phyloP scores from a whole-genome alignment of 2,329 filamentous ascomycete genomes.

The Xylaria sp. region DNA sequence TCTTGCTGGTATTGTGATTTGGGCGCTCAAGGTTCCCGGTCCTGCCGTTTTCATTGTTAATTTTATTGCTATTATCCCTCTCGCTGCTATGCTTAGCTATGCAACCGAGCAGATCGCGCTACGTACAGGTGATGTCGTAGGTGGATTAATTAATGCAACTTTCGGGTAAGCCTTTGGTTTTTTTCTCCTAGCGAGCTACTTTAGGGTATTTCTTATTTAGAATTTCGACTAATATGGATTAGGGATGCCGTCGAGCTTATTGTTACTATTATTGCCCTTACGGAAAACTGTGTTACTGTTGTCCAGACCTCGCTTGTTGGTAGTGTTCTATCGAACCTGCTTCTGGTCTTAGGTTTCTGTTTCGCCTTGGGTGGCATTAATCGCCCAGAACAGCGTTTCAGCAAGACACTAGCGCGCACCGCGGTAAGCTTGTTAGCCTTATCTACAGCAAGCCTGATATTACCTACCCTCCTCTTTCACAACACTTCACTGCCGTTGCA shows the following conservation, averaged over 20 bases:
- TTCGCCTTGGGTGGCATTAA: background rate
- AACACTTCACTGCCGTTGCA: background rate
- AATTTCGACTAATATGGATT: background rate
- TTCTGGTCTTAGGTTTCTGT: background rate
- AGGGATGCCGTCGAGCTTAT: no score
- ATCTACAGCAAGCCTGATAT: background rate
- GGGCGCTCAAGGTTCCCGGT: background rate
- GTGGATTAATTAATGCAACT: background rate
- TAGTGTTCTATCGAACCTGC: background rate
- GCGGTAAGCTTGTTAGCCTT: background rate
- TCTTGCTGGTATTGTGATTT: background rate
- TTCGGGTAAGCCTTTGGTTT: background rate
- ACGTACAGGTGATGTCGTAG: background rate
- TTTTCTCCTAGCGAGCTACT: background rate
- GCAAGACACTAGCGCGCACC: background rate
- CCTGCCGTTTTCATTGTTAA: no score
- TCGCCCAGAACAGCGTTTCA: background rate
- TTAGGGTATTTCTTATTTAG: background rate
- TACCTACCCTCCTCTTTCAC: background rate
- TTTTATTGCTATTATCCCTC: background rate
- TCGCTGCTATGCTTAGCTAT: no score
- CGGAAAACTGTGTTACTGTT: background rate
- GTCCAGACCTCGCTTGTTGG: background rate
- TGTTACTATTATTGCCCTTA: background rate
- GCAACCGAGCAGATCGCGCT: background rate